Percentiles rank a stretch among this genome's conserved stretches.
Conservation (phyloP, 306 rosid genomes). For the Cicer arietinum region DNA sequence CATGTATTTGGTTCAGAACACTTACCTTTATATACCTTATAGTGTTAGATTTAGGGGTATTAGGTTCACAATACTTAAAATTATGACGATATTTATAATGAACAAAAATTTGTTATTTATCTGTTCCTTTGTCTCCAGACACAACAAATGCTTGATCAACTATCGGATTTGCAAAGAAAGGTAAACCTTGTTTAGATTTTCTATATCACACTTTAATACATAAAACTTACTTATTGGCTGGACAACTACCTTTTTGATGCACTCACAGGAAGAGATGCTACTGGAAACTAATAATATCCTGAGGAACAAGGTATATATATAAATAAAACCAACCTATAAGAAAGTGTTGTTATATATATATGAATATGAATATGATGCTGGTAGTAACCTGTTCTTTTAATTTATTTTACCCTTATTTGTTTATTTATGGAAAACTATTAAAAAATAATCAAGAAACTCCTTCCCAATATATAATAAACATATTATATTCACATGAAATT, state of each 20-base stretch:
- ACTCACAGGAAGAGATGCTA: conserved; percentile 67
- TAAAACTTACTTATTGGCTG: conserved; percentile 17
- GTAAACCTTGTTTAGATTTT: conserved; percentile 46
- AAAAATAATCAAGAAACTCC: too few species aligned
- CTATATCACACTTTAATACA: conserved; percentile 1
- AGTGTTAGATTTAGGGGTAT: too few species aligned
- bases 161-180: conserved; percentile 66
- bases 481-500: too few species aligned
- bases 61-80: not conserved
- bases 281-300: conserved; percentile 63
- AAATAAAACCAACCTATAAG: not conserved
- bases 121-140: conserved; percentile 52
- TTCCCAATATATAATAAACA: too few species aligned
- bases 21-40: too few species aligned
- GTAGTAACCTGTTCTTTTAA: not conserved
- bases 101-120: conserved; percentile 24
- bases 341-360: not conserved
- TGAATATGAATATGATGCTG: not conserved
- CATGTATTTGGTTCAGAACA: too few species aligned
- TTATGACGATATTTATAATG: not conserved
- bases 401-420: not conserved
- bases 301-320: conserved; percentile 57
- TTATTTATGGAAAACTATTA: too few species aligned
- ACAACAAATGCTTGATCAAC: conserved; percentile 65
- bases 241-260: conserved; percentile 29